These are phyloP conservation scores for Penicillium angulare DNA, from an alignment of 495 filamentous ascomycete genomes.

Conservation along the genomic window DNA sequence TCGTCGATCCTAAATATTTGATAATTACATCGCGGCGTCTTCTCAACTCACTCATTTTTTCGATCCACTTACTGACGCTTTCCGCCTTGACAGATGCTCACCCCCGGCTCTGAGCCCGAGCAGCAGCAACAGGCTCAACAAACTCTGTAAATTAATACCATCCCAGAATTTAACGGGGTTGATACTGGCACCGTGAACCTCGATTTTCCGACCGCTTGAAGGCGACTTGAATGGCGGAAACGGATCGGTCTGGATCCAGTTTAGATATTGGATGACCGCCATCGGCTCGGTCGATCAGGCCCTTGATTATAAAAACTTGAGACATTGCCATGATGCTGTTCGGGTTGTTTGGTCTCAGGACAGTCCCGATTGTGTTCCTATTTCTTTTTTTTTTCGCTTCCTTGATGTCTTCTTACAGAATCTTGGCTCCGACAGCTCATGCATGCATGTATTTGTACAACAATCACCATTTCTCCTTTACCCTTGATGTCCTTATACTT, in stretches of 20 bases:
- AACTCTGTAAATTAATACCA: conserved; percentile 40
- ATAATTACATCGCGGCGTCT: background rate
- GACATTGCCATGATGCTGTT: background rate
- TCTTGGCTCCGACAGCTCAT: conserved; percentile 38
- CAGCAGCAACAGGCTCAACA: conserved; percentile 36
- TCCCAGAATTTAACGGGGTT: conserved; percentile 20
- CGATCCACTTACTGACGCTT: background rate
- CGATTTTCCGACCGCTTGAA: too few relatives aligned
- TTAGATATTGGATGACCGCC: too few relatives aligned
- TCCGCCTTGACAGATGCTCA: conserved; percentile 44
- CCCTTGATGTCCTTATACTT: conserved; percentile 19
- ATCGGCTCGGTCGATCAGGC: too few relatives aligned
- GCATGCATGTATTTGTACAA: conserved; percentile 50
- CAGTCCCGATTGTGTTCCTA: too few relatives aligned
- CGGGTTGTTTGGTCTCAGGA: too few relatives aligned
- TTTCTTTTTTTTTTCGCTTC: conserved; percentile 20
- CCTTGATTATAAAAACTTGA: background rate
- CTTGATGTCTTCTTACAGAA: conserved; percentile 27
- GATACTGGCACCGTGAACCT: background rate
- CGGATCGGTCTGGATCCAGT: too few relatives aligned
- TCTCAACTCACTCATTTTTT: background rate
- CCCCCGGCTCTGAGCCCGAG: conserved; percentile 37
- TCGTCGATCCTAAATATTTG: too few relatives aligned
- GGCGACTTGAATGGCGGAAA: too few relatives aligned
- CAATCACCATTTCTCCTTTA: conserved; percentile 26